These are phyloP conservation scores for Aphanomyces stellatus DNA, from an alignment of 352 stramenopile genomes.

Conservation along the genomic window DNA sequence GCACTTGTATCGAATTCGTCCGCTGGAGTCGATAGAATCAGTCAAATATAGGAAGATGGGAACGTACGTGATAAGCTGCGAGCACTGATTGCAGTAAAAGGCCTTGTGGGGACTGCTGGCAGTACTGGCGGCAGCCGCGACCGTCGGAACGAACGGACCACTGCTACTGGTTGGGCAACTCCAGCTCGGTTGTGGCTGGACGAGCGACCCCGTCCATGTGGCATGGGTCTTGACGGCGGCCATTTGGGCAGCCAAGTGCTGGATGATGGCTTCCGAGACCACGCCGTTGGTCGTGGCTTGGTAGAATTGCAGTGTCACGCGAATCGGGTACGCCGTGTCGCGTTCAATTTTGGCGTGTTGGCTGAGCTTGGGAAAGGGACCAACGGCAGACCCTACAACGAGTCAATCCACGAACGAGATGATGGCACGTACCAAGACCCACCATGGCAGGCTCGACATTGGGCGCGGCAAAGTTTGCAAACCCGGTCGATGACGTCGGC, in stretches of 20 bases:
- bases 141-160: too few species aligned
- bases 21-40: too few species aligned
- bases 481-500: neutral
- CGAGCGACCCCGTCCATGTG: slow-evolving; percentile 12
- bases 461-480: neutral
- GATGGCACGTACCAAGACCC: neutral
- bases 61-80: too few species aligned
- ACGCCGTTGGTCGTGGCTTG: slow-evolving; percentile 20
- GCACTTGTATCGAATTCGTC: slow-evolving; percentile 8
- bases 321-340: slow-evolving; percentile 1
- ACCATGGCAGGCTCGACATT: slow-evolving; percentile 11
- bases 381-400: neutral
- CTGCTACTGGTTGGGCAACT: too few species aligned
- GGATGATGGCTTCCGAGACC: neutral
- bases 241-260: slow-evolving; percentile 10
- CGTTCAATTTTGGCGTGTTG: neutral
- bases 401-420: neutral
- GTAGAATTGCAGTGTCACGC: slow-evolving; percentile 18
- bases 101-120: too few species aligned
- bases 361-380: slow-evolving; percentile 13
- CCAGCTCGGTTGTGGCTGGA: too few species aligned
- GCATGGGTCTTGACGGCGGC: slow-evolving; percentile 9
- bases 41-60: too few species aligned
- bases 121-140: too few species aligned
- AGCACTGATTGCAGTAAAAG: too few species aligned